Conservation (phyloP, 2,329 filamentous ascomycete genomes). For the Mariannaea sp. region DNA sequence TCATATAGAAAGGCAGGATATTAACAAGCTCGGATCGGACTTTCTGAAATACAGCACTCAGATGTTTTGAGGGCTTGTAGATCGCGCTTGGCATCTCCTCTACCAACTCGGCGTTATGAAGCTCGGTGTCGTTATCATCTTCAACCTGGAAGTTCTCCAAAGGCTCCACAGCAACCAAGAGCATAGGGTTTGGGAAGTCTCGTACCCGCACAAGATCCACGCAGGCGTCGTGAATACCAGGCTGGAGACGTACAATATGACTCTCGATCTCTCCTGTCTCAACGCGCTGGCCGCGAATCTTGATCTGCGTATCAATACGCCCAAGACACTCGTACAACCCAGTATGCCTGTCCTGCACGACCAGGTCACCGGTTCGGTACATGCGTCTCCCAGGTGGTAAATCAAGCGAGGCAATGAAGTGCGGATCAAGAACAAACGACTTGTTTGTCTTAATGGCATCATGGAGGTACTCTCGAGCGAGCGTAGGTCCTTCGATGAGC, state of each 20-base stretch:
- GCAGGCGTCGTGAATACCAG: neutral
- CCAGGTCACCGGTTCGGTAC: slow-evolving; percentile 5
- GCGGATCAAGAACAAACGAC: too few relatives aligned
- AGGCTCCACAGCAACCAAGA: too few relatives aligned
- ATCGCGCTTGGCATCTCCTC: neutral
- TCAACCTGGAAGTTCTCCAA: neutral
- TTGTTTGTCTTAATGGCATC: too few relatives aligned
- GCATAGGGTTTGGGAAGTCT: too few relatives aligned
- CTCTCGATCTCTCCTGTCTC: neutral
- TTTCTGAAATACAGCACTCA: neutral
- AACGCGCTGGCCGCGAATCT: slow-evolving; percentile 57
- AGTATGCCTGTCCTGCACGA: neutral
- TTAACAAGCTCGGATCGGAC: neutral
- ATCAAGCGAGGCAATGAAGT: too few relatives aligned
- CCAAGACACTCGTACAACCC: neutral
- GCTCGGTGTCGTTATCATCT: too few relatives aligned
- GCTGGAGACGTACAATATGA: neutral
- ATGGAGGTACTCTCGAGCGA: too few relatives aligned
- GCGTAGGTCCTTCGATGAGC: too few relatives aligned
- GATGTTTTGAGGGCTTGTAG: neutral
- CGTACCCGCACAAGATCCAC: neutral
- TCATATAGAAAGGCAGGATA: neutral
- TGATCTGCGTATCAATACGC: slow-evolving; percentile 56
- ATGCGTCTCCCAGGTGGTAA: too few relatives aligned
- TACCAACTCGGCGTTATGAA: too few relatives aligned